Percentiles rank a stretch among this genome's conserved stretches.
Evolutionary conservation across 1,284 basidiomycete genomes (phyloP).

Genomic region (Cystobasidium sp.): DNA sequence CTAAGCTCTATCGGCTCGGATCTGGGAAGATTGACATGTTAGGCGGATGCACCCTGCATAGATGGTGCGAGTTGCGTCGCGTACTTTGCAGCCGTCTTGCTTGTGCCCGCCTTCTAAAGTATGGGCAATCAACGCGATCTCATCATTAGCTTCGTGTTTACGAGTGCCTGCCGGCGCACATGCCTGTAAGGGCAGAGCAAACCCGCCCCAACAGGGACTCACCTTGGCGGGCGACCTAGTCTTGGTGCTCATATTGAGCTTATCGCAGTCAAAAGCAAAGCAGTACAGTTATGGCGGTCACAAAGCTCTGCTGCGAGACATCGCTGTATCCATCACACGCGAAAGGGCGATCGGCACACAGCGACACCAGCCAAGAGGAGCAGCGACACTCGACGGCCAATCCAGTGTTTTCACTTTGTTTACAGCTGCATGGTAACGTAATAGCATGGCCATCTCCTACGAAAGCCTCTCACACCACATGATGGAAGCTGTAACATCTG

Average conservation of each 20-base stretch:
- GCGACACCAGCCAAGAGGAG: no score
- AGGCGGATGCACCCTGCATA: neutral
- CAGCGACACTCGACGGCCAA: no score
- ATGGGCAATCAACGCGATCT: slow-evolving; percentile 18
- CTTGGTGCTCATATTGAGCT: slow-evolving; percentile 8
- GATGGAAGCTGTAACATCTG: no score
- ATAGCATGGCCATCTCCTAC: no score
- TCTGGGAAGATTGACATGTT: neutral
- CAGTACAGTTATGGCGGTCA: no score
- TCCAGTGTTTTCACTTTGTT: no score
- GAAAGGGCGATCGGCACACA: no score
- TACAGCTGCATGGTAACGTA: no score
- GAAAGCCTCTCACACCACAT: no score
- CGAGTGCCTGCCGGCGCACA: neutral
- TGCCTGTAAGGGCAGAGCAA: neutral
- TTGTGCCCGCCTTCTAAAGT: slow-evolving; percentile 12
- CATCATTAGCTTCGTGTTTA: neutral
- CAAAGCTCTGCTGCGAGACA: no score
- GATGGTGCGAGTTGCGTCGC: neutral
- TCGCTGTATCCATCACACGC: no score
- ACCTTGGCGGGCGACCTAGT: slow-evolving; percentile 13
- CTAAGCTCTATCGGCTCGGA: slow-evolving; percentile 13
- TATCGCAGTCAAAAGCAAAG: no score
- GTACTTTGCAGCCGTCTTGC: slow-evolving; percentile 3
- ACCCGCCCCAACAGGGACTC: neutral